Evolutionary conservation across 208 protist species (phyloP).

Genomic region (Vickermania spadyakhi): DNA sequence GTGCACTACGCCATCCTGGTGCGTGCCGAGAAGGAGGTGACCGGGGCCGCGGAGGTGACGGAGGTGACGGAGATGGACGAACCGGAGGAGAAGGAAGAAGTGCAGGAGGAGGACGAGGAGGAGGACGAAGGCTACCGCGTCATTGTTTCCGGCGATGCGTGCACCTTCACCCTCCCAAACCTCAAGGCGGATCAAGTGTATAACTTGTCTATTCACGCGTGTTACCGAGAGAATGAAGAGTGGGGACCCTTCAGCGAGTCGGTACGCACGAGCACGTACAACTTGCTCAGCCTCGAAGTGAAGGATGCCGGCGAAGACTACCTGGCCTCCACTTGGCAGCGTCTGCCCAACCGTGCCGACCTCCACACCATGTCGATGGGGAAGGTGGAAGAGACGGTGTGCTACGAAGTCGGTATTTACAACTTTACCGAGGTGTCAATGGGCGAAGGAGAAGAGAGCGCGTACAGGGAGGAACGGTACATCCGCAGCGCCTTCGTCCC

Average conservation of each 20-base stretch:
- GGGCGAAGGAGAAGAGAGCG: conserved; percentile 27
- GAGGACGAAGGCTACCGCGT: conserved; percentile 22
- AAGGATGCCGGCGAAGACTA: conserved; percentile 74
- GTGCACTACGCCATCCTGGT: conserved; percentile 37
- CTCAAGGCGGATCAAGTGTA: conserved; percentile 66
- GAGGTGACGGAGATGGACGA: conserved; percentile 31
- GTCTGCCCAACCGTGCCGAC: conserved; percentile 50
- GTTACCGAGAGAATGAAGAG: conserved; percentile 52
- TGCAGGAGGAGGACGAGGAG: not conserved
- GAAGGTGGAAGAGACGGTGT: conserved; percentile 66
- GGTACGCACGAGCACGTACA: conserved; percentile 60
- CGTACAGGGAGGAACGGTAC: not conserved
- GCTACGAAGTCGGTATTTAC: conserved; percentile 66
- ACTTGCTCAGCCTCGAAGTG: conserved; percentile 54
- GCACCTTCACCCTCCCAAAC: conserved; percentile 35
- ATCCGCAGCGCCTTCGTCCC: conserved; percentile 28
- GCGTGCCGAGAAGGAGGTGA: conserved; percentile 19
- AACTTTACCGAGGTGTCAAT: conserved; percentile 57
- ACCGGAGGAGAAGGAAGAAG: too few relatives aligned
- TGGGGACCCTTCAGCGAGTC: conserved; percentile 51
- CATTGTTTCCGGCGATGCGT: conserved; percentile 32
- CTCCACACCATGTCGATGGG: conserved; percentile 35
- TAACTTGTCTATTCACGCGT: conserved; percentile 51
- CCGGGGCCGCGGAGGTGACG: conserved; percentile 3
- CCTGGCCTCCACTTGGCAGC: conserved; percentile 64